These are phyloP conservation scores for Phytophthora hibernalis DNA, from an alignment of 352 stramenopile species.

Conservation along the genomic window DNA sequence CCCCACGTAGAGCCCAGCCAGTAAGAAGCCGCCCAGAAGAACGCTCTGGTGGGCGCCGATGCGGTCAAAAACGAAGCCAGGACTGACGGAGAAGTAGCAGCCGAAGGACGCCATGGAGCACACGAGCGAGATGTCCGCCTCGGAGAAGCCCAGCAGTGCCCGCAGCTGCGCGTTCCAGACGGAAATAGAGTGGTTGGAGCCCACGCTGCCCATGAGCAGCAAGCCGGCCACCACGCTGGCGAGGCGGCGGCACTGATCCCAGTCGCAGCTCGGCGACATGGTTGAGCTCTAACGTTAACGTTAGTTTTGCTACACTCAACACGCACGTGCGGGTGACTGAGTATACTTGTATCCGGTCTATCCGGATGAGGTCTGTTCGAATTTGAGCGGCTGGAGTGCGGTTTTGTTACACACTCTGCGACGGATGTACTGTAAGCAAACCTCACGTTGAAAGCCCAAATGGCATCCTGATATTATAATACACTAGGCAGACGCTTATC, in stretches of 20 bases:
- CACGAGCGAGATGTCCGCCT: conserved; percentile 79
- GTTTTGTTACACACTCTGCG: too few relatives aligned
- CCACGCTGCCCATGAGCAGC: conserved; percentile 65
- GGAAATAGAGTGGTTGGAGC: conserved; percentile 82
- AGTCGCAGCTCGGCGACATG: conserved; percentile 9
- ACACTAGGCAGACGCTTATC: too few relatives aligned
- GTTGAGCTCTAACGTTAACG: too few relatives aligned
- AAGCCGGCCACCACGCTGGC: conserved; percentile 61
- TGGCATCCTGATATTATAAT: too few relatives aligned
- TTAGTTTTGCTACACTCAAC: too few relatives aligned
- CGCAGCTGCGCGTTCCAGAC: conserved; percentile 81
- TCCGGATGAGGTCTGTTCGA: too few relatives aligned
- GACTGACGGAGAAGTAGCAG: conserved; percentile 76
- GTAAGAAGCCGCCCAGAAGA: conserved; percentile 46
- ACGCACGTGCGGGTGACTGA: too few relatives aligned
- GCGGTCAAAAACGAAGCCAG: conserved; percentile 71
- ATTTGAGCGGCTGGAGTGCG: too few relatives aligned
- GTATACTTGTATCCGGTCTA: not conserved
- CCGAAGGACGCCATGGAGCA: conserved; percentile 83
- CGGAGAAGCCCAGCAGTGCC: conserved; percentile 61
- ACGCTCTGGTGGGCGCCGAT: conserved; percentile 71
- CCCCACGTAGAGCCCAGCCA: conserved; percentile 53
- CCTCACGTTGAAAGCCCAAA: too few relatives aligned
- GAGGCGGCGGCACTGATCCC: conserved; percentile 41
- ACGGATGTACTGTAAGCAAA: too few relatives aligned